Conservation (phyloP, 306 rosid genomes). For the Ammopiptanthus mongolicus region DNA sequence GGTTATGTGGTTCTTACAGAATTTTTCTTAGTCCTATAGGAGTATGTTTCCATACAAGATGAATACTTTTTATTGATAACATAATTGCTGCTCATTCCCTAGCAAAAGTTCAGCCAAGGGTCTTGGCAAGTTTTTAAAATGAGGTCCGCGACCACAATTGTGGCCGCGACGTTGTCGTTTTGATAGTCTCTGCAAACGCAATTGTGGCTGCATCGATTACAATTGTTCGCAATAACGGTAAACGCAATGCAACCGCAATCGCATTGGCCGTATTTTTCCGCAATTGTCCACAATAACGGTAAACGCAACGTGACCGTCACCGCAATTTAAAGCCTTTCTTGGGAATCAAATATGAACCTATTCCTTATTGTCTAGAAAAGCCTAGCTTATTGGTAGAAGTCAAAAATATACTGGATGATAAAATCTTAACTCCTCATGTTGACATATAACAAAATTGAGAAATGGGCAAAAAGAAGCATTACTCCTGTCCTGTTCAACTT, state of each 20-base stretch:
- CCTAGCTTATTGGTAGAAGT: not conserved
- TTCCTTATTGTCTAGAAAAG: not conserved
- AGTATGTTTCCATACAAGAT: slow-evolving; percentile 13
- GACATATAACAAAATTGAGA: not conserved
- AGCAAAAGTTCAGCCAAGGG: not conserved
- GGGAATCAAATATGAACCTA: not conserved
- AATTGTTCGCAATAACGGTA: too few species aligned
- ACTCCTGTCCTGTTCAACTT: slow-evolving; percentile 17
- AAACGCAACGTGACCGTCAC: too few species aligned
- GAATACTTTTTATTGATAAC: not conserved
- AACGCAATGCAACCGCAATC: too few species aligned
- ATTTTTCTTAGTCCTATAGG: not conserved
- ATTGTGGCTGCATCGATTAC: too few species aligned
- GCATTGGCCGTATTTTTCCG: too few species aligned
- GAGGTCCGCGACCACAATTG: too few species aligned
- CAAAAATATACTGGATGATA: not conserved
- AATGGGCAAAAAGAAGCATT: not conserved
- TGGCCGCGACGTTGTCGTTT: too few species aligned
- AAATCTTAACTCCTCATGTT: slow-evolving; percentile 1
- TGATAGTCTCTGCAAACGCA: too few species aligned
- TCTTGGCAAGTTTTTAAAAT: too few species aligned
- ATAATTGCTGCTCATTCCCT: not conserved
- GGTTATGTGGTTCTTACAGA: not conserved
- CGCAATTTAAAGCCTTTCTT: too few species aligned
- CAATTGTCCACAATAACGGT: too few species aligned